Evolutionary conservation across 2,329 filamentous ascomycete genomes (phyloP), one percentile per base, ranked within the genome.

Genomic region (Metarhizium sp.): DNA sequence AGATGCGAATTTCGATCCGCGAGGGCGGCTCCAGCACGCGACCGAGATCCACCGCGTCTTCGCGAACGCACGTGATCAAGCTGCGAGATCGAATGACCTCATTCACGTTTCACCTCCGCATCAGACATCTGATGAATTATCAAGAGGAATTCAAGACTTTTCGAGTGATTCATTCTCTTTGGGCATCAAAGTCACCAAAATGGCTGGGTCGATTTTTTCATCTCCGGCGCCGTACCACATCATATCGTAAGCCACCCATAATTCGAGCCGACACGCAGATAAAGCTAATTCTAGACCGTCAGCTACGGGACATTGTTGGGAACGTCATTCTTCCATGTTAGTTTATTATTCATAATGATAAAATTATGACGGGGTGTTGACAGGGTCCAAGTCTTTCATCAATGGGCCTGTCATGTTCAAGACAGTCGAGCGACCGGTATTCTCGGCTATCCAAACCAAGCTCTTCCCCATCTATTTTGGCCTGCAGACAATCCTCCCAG

Each of bases 271-370:
- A 49, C 48, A 25, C 14, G 32, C 48, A 51, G 7, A 25, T 52
- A 25, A 16, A 53, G 57, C 64, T 67, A 59, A 68, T 58, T 16
- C 4, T 18, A 20, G n/a, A n/a, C 50, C 52, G 16, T 50, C 62
- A 94, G 90, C 67, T 96, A 95, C 73, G 91, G 90, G 61, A 91
- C 90, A 20, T 81, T 97, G 51, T 77, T 97, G 14, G 94, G 94
- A 60, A 86, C 87, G 32, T 88, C 90, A 43, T 79, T 96, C 69
- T 97, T 91, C 73, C 90, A 97, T 69, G 86, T 87, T 72, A 43
- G 59, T 55, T 8, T 18, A 10, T 8, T 18, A 10, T 3, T n/a
- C 36, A 51, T 47, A 8, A 48, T 16, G 13, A 29, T 10, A 30
- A 6, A 6, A 10, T 30, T 18, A 6, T 16, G 13, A 16, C 10